Conservation (phyloP, 2,329 filamentous ascomycete genomes). For the Nothomitra cinnamomea region DNA sequence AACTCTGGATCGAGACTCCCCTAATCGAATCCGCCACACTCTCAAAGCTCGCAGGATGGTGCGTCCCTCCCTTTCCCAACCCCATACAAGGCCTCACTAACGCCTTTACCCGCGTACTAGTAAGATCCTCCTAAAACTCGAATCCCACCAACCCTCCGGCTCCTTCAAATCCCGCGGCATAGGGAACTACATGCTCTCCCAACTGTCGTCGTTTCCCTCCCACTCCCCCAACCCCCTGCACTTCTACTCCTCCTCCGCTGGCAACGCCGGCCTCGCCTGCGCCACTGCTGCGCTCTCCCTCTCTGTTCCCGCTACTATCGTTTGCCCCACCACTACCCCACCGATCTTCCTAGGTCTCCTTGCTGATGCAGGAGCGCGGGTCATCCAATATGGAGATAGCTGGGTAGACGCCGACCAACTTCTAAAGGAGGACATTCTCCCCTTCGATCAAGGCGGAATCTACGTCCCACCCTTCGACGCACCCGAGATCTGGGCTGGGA, state of each 20-base stretch:
- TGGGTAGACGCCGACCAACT: constrained; percentile 55
- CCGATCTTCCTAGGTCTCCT: constrained; percentile 57
- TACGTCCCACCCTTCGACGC: constrained; percentile 59
- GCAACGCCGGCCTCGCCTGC: constrained; percentile 72
- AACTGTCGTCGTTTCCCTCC: constrained; percentile 23
- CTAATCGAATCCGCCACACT: constrained; percentile 48
- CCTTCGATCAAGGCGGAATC: constrained; percentile 32
- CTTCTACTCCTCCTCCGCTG: constrained; percentile 68
- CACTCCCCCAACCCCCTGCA: constrained; percentile 27
- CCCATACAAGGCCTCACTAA: too few relatives aligned
- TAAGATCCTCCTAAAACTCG: constrained; percentile 71
- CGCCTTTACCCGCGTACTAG: constrained; percentile 20
- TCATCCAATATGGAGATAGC: constrained; percentile 49
- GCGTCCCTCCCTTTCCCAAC: constrained; percentile 16
- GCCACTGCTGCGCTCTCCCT: constrained; percentile 53
- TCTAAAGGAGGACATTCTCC: constrained; percentile 41
- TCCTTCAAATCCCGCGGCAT: constrained; percentile 59
- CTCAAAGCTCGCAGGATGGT: constrained; percentile 58
- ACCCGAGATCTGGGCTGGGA: constrained; percentile 48
- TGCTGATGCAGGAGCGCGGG: constrained; percentile 45
- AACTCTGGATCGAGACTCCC: constrained; percentile 56
- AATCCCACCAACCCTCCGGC: constrained; percentile 68
- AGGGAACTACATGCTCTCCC: constrained; percentile 21
- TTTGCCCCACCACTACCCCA: constrained; percentile 50
- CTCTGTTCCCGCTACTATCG: constrained; percentile 51